Evolutionary conservation across 768 basidiomycete species (phyloP).

Genomic region (Podaxis sp.): DNA sequence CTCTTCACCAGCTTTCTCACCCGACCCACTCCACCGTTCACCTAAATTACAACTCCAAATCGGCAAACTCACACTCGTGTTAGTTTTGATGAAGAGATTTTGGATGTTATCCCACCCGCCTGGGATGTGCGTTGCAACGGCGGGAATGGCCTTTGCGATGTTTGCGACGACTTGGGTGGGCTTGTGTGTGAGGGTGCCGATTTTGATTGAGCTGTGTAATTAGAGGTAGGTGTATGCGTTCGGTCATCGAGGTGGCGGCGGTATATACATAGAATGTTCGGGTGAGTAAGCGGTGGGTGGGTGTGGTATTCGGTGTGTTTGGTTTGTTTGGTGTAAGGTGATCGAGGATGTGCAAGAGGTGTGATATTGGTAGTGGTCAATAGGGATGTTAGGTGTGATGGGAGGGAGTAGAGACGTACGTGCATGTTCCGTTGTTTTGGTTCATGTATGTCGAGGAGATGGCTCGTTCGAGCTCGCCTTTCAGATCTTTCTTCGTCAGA

Average conservation of each 20-base stretch:
- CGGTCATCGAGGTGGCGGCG: neutral
- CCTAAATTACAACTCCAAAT: conserved; percentile 86
- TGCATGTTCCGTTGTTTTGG: conserved; percentile 90
- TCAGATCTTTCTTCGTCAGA: conserved; percentile 84
- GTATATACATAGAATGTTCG: too few species aligned
- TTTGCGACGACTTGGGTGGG: conserved; percentile 77
- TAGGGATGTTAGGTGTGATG: neutral
- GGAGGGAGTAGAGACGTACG: conserved; percentile 52
- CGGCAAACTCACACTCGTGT: conserved; percentile 79
- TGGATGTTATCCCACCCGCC: conserved; percentile 92
- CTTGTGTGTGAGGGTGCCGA: conserved; percentile 72
- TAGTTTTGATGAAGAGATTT: conserved; percentile 87
- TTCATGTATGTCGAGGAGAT: conserved; percentile 96
- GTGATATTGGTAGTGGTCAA: neutral
- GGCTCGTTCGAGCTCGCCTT: conserved; percentile 88
- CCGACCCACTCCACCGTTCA: conserved; percentile 59
- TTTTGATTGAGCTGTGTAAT: conserved; percentile 73
- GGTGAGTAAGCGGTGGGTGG: neutral
- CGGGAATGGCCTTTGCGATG: conserved; percentile 75
- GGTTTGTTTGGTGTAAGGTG: neutral
- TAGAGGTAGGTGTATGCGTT: too few species aligned
- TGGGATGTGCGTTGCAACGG: conserved; percentile 65
- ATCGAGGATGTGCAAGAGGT: neutral
- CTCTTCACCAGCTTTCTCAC: conserved; percentile 22
- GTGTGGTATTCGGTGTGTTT: neutral